Evolutionary conservation across 768 basidiomycete species (phyloP), one percentile per base, ranked within the genome.

Genomic region (Xanthoconium stramineum): DNA sequence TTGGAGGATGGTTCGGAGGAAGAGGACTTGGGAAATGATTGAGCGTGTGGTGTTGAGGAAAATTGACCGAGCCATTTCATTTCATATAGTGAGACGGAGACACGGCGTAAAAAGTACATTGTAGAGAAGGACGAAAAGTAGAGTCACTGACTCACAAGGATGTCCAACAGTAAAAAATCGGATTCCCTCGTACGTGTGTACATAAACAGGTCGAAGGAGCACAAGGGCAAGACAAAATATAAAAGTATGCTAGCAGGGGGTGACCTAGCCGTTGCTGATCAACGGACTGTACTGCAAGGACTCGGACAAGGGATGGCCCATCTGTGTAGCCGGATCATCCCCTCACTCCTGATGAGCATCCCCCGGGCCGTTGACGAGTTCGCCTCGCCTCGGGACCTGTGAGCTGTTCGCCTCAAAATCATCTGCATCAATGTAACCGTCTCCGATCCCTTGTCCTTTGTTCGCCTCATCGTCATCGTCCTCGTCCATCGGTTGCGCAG

Each of bases 401-500:
- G 47, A 35, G 1, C 45, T 53, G 10, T 61, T 52, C 2, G 8
- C 39, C 13, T 53, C 61, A 9, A 48, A 1, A 8, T 56, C 33
- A 2, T 45, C 53, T 2, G 64, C 69, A 17, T 67, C 70, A 8
- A 15, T 50, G 3, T 54, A 57, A 6, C 65, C 68, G 6, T 50
- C 6, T 14, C 8, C 46, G 5, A 0, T 7, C 33, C 9, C 50
- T 3, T 42, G 40, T 8, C 0, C 48, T 20, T 35, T 53, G 0
- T 44, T 32, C 15, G 28, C 7, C 0, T 62, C 58, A 0, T 70
- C 73, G 0, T 68, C 69, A 0, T 86, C 86, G 0, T 89, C 87
- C 0, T 89, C 86, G 1, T 80, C 83, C 71, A 85, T 79, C 49
- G 91, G 70, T 60, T 78, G 72, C 54, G 81, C 78, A 24, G 89